Percentiles rank a stretch among this genome's conserved stretches.
phyloP scores from a whole-genome alignment of 2,329 filamentous ascomycete species.

The Teratosphaeria zuluensis region DNA sequence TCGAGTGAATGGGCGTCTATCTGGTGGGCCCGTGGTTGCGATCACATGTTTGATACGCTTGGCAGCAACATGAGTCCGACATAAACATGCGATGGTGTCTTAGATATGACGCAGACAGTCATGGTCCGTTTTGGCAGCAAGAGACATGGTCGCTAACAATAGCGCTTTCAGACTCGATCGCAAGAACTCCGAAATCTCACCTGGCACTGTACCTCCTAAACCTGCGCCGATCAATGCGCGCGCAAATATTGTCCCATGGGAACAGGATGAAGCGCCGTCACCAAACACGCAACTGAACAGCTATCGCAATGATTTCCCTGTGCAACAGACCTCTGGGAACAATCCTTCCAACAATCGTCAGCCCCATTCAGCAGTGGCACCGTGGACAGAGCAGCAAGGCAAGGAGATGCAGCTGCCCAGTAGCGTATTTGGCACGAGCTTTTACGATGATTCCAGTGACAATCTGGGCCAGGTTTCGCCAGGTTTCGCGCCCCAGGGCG shows the following conservation, averaged over 20 bases:
- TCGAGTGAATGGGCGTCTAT: not conserved
- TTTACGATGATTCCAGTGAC: constrained; percentile 69
- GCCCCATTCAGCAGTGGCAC: constrained; percentile 41
- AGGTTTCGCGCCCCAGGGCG: constrained; percentile 51
- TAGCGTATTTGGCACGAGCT: constrained; percentile 43
- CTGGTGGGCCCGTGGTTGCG: not conserved
- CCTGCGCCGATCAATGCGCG: constrained; percentile 35
- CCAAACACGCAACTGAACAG: constrained; percentile 10
- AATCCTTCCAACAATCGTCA: constrained; percentile 24
- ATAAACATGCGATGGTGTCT: not conserved
- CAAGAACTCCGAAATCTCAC: constrained; percentile 36
- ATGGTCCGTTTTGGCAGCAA: constrained; percentile 14
- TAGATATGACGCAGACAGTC: constrained; percentile 2
- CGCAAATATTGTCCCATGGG: constrained; percentile 43
- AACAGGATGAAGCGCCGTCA: constrained; percentile 26
- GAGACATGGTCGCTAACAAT: constrained; percentile 14
- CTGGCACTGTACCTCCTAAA: constrained; percentile 26
- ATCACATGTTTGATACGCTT: not conserved
- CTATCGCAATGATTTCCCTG: constrained; percentile 22
- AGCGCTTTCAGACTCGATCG: constrained; percentile 29
- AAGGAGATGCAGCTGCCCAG: constrained; percentile 31
- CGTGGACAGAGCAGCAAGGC: constrained; percentile 32
- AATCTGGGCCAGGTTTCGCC: constrained; percentile 61
- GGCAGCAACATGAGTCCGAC: constrained; percentile 2
- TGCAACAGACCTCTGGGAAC: constrained; percentile 45